Evolutionary conservation across 2,329 filamentous ascomycete genomes (phyloP), one percentile per base, ranked within the genome.

Genomic region (Monosporascus sp.): DNA sequence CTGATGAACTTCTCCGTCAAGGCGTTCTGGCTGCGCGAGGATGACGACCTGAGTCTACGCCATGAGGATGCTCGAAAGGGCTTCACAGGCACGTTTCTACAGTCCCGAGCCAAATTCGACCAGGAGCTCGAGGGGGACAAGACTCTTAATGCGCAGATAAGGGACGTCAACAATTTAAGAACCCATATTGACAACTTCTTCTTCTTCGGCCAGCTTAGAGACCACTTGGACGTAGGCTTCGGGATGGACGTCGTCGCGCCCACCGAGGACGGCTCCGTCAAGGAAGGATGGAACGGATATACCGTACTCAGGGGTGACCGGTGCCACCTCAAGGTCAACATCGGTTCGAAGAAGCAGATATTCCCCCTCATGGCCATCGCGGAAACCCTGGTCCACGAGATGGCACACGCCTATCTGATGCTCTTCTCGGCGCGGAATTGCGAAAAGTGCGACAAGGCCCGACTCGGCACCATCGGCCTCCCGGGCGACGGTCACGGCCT

Each of bases 351-450:
- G 20, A 18, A 22, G 7, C 18, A 6, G 17, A 3, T 57, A 3
- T 53, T 55, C 45, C 7, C 47, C 6, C 51, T 61, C 1, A 11
- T 44, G 6, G 37, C 42, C 15, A 45, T 61, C 20, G 6, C 60
- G 6, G 55, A 51, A 2, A 47, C 48, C 38, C 49, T 64, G 2
- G 44, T 62, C 34, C 57, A 60, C 50, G 60, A 62, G 53, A 56
- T 63, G 52, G 48, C 54, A 6, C 59, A 58, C 49, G 52, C 56
- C 3, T 64, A 57, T 36, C 51, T 60, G 31, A 9, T 31, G 6
- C 18, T 47, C 15, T 62, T 54, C 44, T 31, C 46, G n/a, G 48
- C 36, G 5, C 60, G 59, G 54, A 20, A 44, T 11, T 62, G 60
- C 39, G 22, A 9, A 1, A 15, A 6, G 1, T 63, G 62, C 49